Conservation (phyloP, 2,329 filamentous ascomycete genomes). For the Cyclaneusma minus region DNA sequence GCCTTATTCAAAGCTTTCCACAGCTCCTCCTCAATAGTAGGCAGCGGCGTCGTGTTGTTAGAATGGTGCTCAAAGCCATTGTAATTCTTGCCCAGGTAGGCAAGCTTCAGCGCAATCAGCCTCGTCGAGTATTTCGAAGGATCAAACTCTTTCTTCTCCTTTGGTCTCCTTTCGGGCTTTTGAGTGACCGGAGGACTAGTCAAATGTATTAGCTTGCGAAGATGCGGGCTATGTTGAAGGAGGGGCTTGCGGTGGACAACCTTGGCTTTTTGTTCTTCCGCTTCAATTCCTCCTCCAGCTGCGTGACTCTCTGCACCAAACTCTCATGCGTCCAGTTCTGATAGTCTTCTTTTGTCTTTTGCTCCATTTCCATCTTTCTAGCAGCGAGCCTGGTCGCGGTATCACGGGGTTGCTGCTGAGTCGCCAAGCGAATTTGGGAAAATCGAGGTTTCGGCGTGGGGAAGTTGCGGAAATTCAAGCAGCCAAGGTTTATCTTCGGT, state of each 20-base stretch:
- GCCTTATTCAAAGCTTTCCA: conserved; percentile 82
- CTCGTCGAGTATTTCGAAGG: conserved; percentile 69
- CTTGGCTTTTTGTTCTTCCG: conserved; percentile 26
- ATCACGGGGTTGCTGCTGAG: too few species aligned
- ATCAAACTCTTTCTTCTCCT: conserved; percentile 37
- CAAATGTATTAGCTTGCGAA: conserved; percentile 6
- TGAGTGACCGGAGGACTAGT: too few species aligned
- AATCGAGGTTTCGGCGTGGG: too few species aligned
- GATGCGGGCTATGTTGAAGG: conserved; percentile 8
- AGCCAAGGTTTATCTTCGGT: too few species aligned
- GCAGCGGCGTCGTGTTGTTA: conserved; percentile 48
- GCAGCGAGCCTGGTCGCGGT: conserved; percentile 10
- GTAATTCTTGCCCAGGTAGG: conserved; percentile 82
- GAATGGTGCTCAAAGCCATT: conserved; percentile 84
- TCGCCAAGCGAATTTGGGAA: too few species aligned
- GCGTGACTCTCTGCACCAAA: conserved; percentile 50
- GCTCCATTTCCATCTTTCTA: conserved; percentile 12
- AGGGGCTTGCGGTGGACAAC: conserved; percentile 10
- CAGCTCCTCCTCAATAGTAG: conserved; percentile 83
- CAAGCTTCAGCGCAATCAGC: conserved; percentile 80
- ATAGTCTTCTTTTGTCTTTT: conserved; percentile 32
- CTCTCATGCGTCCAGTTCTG: conserved; percentile 51
- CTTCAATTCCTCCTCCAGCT: conserved; percentile 51
- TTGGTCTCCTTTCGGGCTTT: conserved; percentile 25
- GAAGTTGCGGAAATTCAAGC: too few species aligned